A percentile compares a stretch with the other conserved stretches of the same genome.
phyloP scores from a whole-genome alignment of 106 monocot species.

The Dendrobium catenatum region DNA sequence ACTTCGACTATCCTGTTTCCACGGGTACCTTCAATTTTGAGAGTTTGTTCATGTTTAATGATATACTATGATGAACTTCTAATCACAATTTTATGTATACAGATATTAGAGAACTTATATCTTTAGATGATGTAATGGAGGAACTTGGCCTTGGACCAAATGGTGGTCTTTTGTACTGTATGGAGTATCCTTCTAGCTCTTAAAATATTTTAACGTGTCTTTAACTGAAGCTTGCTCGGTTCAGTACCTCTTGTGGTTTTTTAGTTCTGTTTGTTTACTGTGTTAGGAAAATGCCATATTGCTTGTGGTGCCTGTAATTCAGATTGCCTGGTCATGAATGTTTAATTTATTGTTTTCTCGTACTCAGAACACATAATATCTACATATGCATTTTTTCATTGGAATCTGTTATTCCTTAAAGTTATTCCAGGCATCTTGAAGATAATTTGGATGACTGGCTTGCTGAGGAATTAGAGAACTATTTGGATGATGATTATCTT shows the following conservation, averaged over 20 bases:
- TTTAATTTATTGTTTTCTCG: neutral
- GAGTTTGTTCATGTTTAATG: neutral
- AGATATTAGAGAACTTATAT: conserved; percentile 96
- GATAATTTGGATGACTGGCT: conserved; percentile 90
- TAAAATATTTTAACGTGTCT: neutral
- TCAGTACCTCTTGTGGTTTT: neutral
- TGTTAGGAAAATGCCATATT: neutral
- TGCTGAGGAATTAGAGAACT: conserved; percentile 74
- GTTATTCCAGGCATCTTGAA: conserved; percentile 55
- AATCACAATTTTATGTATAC: conserved; percentile 6
- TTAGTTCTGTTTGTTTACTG: neutral
- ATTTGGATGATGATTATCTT: conserved; percentile 93
- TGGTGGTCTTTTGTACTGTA: conserved; percentile 84
- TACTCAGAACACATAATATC: neutral
- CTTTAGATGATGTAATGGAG: conserved; percentile 95
- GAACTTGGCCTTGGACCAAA: conserved; percentile 84
- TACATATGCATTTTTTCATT: neutral
- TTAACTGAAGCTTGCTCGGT: neutral
- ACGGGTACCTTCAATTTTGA: conserved; percentile 32
- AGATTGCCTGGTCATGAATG: neutral
- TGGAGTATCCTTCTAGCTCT: conserved; percentile 75
- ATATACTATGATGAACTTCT: neutral
- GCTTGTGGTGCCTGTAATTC: neutral
- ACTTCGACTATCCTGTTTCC: conserved; percentile 75
- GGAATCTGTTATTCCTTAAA: conserved; percentile 26